Percentiles rank a stretch among this genome's conserved stretches.
Evolutionary conservation across 208 protist genomes (phyloP).

Genomic region (Naegleria fowleri): DNA sequence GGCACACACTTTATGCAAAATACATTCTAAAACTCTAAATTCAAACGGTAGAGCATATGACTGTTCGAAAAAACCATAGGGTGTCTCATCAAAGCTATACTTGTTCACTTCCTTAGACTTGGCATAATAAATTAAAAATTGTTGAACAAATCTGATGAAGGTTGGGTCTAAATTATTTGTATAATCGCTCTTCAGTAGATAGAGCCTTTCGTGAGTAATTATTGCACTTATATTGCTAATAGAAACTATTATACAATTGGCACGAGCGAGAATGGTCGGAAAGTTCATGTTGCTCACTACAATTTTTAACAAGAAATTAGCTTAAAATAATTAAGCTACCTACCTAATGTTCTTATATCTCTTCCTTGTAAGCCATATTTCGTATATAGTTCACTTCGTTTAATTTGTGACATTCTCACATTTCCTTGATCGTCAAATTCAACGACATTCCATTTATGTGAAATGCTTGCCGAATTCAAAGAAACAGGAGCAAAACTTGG

Average conservation of each 20-base stretch:
- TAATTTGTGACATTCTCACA: background rate
- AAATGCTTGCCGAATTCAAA: background rate
- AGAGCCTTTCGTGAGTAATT: background rate
- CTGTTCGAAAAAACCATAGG: background rate
- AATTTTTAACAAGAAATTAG: too few species aligned
- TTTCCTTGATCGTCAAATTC: conserved; percentile 4
- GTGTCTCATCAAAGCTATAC: background rate
- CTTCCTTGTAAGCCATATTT: conserved; percentile 5
- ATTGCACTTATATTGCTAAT: conserved; percentile 13
- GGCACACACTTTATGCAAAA: background rate
- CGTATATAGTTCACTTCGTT: background rate
- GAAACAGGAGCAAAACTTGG: background rate
- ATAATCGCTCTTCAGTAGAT: background rate
- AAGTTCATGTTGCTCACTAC: conserved; percentile 21
- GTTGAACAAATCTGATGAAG: conserved; percentile 4
- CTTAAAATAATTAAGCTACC: too few species aligned
- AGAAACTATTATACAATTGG: background rate
- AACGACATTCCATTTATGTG: background rate
- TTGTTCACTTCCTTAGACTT: background rate
- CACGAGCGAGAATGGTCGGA: background rate
- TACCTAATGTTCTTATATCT: background rate
- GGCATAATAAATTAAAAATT: background rate
- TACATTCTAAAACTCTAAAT: conserved; percentile 15
- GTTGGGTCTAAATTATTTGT: background rate
- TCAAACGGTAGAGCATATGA: conserved; percentile 15